Evolutionary conservation across 169 alveolate species (phyloP), one percentile per base, ranked within the genome.

Genomic region (Toxoplasma gondii): DNA sequence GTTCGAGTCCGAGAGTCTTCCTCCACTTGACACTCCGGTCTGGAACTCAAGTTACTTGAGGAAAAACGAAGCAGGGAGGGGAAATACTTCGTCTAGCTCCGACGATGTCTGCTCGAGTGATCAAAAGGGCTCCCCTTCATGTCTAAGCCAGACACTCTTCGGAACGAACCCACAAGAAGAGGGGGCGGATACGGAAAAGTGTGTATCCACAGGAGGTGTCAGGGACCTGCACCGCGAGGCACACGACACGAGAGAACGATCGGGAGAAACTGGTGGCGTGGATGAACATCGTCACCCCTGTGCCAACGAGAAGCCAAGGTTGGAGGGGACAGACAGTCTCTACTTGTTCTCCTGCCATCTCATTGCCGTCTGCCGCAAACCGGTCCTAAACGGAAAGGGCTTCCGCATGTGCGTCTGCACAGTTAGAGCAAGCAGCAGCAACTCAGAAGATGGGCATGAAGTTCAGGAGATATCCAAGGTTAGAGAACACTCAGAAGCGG

Each of bases 321-420:
- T 1, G 74, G 74, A 12, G 74, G 74, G 5, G 74, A 64, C 24
- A 31, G 74, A 27, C n/a, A 64, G 74, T 31, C n/a, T 27, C 34
- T 64, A 16, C 34, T 19, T 64, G 86, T 78, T 19, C 38, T 82
- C 90, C 43, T 82, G 90, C 36, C 90, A 82, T 38, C 90, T 82
- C 67, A 44, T 82, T 24, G 90, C 90, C 67, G 12, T 82, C n/a
- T 82, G 90, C 67, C 67, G 90, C 53, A 39, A 82, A 49, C 53
- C 53, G n/a, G 90, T 82, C 39, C 90, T 82, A n/a, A 38, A 82
- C 34, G 90, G 90, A 1, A 2, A 2, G 31, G 90, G 90, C 34
- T 82, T 82, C 67, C 53, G 90, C 34, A 43, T 82, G 90, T 82
- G 90, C 38, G 90, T 82, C 1, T 82, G 90, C 38, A 9, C 90